Base-by-base conservation (phyloP, 495 filamentous ascomycete genomes). In the Opeltia flavorubescens region DNA sequence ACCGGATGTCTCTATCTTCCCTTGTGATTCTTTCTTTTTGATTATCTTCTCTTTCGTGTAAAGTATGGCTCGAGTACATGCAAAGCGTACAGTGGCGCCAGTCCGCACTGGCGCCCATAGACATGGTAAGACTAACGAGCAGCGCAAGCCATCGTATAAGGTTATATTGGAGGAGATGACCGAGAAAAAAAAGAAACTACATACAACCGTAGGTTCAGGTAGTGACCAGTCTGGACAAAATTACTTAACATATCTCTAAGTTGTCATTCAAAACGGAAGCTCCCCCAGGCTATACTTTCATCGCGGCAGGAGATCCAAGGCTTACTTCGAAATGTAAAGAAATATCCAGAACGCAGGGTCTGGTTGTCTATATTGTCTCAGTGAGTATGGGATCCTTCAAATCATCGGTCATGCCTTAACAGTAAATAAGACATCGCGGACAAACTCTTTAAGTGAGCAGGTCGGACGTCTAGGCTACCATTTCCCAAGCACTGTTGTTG, bases 281-380 rank as follows among this genome's bases (percentile, higher is more conserved):
- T 23, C 86, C 86, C 2, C 72, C 69, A n/a, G 86, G 85, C 5
- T 94, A 84, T 52, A 81, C 78, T 23, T 93, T 88, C 57, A 78
- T 95, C 46, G 80, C 84, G n/a, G 74, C 79, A 44, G 88, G 88
- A 20, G 78, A 85, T 56, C 85, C 85, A 0, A 70, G 74, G 33
- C 62, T 95, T 41, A 89, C 84, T 4, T 72, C 70, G 11, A 64
- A 66, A 23, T 94, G 88, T 68, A 93, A 89, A 62, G 84, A 94
- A 53, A 51, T 80, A 5, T 91, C 85, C 15, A 71, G 84, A 48
- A 74, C 78, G 54, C 66, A 72, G 50, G 77, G 72, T 11, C 66
- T 76, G 13, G 74, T 80, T 62, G 77, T 88, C 23, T 80, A 81
- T 50, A 83, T 87, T 43, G 86, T 94, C 54, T 83, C 85, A 54